Conservation (phyloP, 2,329 filamentous ascomycete genomes). For the Aureobasidium sp. region DNA sequence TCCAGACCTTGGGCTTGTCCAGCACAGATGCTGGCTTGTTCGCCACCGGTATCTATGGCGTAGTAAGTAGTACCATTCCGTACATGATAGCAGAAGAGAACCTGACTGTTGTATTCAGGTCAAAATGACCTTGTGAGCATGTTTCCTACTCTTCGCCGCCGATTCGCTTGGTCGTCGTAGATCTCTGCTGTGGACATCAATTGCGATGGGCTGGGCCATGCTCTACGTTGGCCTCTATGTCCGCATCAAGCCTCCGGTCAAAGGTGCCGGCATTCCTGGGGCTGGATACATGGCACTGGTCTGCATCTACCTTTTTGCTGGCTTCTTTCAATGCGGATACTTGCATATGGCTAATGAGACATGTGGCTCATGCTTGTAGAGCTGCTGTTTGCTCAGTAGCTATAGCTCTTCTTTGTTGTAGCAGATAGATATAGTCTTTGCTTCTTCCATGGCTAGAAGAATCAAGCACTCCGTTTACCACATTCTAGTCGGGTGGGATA, state of each 20-base stretch:
- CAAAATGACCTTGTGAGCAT: slow-evolving; percentile 55
- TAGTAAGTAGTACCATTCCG: slow-evolving; percentile 27
- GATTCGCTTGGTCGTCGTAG: slow-evolving; percentile 63
- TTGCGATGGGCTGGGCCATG: slow-evolving; percentile 50
- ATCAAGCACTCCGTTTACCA: too few species aligned
- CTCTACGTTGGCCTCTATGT: slow-evolving; percentile 66
- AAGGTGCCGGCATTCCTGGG: slow-evolving; percentile 46
- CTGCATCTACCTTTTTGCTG: slow-evolving; percentile 64
- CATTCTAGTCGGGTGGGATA: too few species aligned
- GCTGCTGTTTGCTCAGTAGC: too few species aligned
- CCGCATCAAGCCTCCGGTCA: slow-evolving; percentile 49
- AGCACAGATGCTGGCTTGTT: slow-evolving; percentile 53
- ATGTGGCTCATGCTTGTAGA: too few species aligned
- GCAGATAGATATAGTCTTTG: too few species aligned
- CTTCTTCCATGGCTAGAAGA: too few species aligned
- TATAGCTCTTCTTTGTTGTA: too few species aligned
- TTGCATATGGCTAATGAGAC: too few species aligned
- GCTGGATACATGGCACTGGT: slow-evolving; percentile 63
- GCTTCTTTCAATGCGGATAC: slow-evolving; percentile 47
- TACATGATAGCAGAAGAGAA: background rate
- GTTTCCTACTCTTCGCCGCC: slow-evolving; percentile 65
- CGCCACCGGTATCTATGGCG: slow-evolving; percentile 64
- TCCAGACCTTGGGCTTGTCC: slow-evolving; percentile 53
- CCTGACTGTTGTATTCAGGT: slow-evolving; percentile 23
- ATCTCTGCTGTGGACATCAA: slow-evolving; percentile 35